Evolutionary conservation across 441 rosid genomes (phyloP), one percentile per base, ranked within the genome.

Genomic region (Populus tomentosa): DNA sequence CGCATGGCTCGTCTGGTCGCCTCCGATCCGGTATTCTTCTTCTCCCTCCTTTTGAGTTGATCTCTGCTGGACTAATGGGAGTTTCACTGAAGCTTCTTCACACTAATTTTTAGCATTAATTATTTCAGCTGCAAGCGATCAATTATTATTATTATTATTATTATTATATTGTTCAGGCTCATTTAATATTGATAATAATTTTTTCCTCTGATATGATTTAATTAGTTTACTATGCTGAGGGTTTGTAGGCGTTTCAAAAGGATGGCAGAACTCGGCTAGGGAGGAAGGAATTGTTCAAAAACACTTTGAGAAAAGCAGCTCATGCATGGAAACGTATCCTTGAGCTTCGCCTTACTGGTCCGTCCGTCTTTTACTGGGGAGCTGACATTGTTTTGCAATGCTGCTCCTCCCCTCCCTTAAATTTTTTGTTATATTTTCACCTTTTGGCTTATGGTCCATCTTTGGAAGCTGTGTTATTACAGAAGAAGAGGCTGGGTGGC

Each of bases 231-330:
- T 42, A n/a, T 76, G 7, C 46, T 62, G 21, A 67, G 28, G 69
- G 74, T 14, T 24, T 32, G 33, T 83, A 95, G 99, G 95, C 80
- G 3, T 95, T 95, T 75, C 79, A 78, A 72, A 95, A 95, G 83
- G 98, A 94, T 82, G 81, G 90, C 78, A 86, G 97, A 82, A 76
- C 77, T 80, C 70, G 83, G 89, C 79, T 94, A 67, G 77, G 84
- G 76, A 89, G 99, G 92, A 94, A 94, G 84, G 99, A 91, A n/a
- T 83, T 95, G 86, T 94, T 94, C 82, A 94, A 91, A 74, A 93
- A 87, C 76, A 94, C 97, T 42, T 78, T 94, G 84, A 88, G 83
- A 67, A 95, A 95, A 86, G 88, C 91, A n/a, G 90, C 92, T 77
- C 83, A 95, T 85, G 98, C 97, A 1, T 95, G 92, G 92, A 95